phyloP scores from a whole-genome alignment of 805 yeast genomes.

The Naumovozyma baii region DNA sequence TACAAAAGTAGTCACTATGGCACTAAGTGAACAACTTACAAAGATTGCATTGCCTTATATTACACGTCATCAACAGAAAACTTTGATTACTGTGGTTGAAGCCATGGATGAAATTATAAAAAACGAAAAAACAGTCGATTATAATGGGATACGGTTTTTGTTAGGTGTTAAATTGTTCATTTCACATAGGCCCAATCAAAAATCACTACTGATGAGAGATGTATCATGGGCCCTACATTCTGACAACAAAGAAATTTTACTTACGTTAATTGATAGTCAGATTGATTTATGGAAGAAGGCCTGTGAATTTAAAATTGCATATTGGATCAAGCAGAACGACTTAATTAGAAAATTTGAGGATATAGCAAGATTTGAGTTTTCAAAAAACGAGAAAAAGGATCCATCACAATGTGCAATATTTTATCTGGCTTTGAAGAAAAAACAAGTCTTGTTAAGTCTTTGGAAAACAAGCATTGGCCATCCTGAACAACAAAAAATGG shows the following conservation, averaged over 20 bases:
- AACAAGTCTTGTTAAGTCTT: conserved; percentile 63
- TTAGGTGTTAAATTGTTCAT: conserved; percentile 63
- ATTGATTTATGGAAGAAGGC: conserved; percentile 51
- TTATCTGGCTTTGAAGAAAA: conserved; percentile 70
- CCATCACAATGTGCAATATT: conserved; percentile 68
- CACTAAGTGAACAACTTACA: conserved; percentile 50
- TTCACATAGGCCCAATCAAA: conserved; percentile 41
- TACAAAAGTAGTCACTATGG: conserved; percentile 34
- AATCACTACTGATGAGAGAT: conserved; percentile 64
- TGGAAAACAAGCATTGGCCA: conserved; percentile 76
- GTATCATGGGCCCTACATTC: conserved; percentile 82
- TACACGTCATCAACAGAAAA: conserved; percentile 86
- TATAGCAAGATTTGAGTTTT: conserved; percentile 66
- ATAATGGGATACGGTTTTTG: conserved; percentile 60
- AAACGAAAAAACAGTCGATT: conserved; percentile 28
- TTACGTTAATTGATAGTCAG: conserved; percentile 35
- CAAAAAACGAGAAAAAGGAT: conserved; percentile 44
- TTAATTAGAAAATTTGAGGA: conserved; percentile 49
- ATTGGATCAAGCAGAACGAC: conserved; percentile 51
- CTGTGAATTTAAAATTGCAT: conserved; percentile 52
- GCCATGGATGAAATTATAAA: conserved; percentile 49
- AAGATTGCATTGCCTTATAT: conserved; percentile 64
- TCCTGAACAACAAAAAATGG: conserved; percentile 74
- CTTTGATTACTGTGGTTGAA: conserved; percentile 59
- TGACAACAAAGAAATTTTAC: conserved; percentile 59